Conservation (phyloP, 208 protist species). For the Leishmania arabica region DNA sequence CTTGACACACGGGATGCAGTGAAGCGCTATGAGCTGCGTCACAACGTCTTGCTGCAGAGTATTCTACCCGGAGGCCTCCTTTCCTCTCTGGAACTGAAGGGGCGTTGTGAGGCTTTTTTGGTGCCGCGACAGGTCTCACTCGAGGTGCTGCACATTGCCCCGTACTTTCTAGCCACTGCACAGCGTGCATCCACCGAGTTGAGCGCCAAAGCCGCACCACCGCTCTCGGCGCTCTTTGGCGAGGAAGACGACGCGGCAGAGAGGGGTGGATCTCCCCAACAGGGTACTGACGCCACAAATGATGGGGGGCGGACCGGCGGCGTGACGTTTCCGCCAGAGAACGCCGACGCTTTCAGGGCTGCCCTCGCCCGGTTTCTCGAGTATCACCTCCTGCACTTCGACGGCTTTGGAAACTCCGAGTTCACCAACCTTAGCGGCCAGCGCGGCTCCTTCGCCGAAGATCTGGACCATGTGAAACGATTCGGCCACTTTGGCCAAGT, state of each 20-base stretch:
- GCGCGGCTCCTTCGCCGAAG: conserved; percentile 61
- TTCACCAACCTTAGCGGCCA: conserved; percentile 69
- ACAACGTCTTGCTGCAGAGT: conserved; percentile 54
- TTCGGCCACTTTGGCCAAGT: conserved; percentile 42
- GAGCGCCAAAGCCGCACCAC: background rate
- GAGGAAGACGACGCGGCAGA: conserved; percentile 2
- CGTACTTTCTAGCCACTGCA: conserved; percentile 29
- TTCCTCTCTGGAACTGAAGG: conserved; percentile 15
- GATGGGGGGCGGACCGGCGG: background rate
- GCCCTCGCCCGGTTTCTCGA: conserved; percentile 50
- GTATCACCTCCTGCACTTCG: conserved; percentile 73
- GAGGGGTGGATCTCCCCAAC: too few relatives aligned
- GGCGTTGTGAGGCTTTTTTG: conserved; percentile 55
- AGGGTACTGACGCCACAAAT: too few relatives aligned
- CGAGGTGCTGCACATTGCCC: conserved; percentile 23
- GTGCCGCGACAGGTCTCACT: conserved; percentile 54
- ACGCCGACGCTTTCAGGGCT: conserved; percentile 16
- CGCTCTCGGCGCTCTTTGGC: conserved; percentile 13
- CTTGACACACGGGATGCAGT: conserved; percentile 27
- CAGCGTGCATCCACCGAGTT: background rate
- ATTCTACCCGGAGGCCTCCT: conserved; percentile 56
- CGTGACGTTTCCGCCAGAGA: conserved; percentile 18
- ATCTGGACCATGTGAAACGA: conserved; percentile 58
- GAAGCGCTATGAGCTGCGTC: conserved; percentile 35
- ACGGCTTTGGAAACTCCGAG: conserved; percentile 33